phyloP scores from a whole-genome alignment of 2,329 filamentous ascomycete species.

The Ophiosphaerella narmari region DNA sequence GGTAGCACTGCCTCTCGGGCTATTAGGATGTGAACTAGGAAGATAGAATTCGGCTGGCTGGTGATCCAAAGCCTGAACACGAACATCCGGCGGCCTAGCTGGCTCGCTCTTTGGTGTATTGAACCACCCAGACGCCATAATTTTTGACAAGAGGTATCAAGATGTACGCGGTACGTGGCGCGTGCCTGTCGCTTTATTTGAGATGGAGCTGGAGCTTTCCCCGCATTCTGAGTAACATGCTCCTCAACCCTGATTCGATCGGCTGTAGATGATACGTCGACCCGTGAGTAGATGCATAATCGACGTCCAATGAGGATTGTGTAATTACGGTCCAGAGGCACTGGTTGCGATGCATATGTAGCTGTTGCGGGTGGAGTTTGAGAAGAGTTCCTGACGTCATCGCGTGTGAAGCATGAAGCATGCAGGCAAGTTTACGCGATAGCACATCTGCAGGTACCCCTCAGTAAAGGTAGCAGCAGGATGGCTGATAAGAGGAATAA shows the following conservation, averaged over 20 bases:
- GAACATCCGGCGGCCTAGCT: conserved; percentile 32
- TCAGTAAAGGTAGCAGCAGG: too few species aligned
- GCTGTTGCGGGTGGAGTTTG: too few species aligned
- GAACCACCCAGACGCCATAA: conserved; percentile 38
- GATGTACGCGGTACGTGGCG: conserved; percentile 3
- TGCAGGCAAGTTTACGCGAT: neutral
- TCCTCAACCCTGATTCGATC: conserved; percentile 1
- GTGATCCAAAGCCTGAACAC: conserved; percentile 37
- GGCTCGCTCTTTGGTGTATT: conserved; percentile 24
- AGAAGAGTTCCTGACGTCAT: too few species aligned
- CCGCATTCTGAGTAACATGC: conserved; percentile 19
- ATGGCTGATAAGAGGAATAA: neutral
- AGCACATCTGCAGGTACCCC: too few species aligned
- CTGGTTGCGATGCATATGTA: neutral
- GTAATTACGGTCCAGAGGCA: neutral
- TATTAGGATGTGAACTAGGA: conserved; percentile 13
- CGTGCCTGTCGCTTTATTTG: conserved; percentile 12
- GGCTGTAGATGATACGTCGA: neutral
- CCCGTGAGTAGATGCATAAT: neutral
- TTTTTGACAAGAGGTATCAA: conserved; percentile 5
- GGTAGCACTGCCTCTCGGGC: conserved; percentile 1
- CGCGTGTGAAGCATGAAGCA: neutral
- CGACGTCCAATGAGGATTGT: neutral
- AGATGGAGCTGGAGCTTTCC: conserved; percentile 22
- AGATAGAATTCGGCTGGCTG: conserved; percentile 41